These are phyloP conservation scores for Claviceps fusiformis DNA, from an alignment of 2,329 filamentous ascomycete genomes.

Conservation along the genomic window DNA sequence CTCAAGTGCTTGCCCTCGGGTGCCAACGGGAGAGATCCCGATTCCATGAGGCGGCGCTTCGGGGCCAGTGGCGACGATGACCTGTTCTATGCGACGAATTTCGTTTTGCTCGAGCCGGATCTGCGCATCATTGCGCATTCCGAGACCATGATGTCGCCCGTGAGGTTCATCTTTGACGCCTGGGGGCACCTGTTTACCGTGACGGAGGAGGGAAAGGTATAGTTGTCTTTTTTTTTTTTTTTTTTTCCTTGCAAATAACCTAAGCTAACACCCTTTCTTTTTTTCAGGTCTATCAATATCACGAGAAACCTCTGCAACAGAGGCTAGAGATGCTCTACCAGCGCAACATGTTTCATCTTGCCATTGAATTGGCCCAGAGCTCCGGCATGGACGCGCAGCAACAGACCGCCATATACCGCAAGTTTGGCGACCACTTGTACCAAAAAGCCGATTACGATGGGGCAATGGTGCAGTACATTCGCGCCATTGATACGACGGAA, in stretches of 20 bases:
- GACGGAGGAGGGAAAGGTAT: constrained; percentile 83
- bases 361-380: constrained; percentile 87
- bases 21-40: constrained; percentile 40
- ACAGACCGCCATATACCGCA: constrained; percentile 83
- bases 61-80: constrained; percentile 57
- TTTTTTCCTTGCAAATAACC: background rate
- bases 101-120: constrained; percentile 84
- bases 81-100: constrained; percentile 74
- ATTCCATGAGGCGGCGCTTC: constrained; percentile 56
- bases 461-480: constrained; percentile 97
- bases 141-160: constrained; percentile 68
- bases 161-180: constrained; percentile 67
- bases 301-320: constrained; percentile 81
- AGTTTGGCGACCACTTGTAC: constrained; percentile 88
- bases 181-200: constrained; percentile 92
- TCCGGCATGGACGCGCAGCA: constrained; percentile 66
- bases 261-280: background rate
- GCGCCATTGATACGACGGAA: constrained; percentile 90
- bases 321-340: constrained; percentile 90
- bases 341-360: constrained; percentile 79
- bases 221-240: background rate
- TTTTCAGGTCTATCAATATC: constrained; percentile 64
- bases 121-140: constrained; percentile 82
- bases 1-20: constrained; percentile 62
- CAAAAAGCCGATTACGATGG: constrained; percentile 93